A percentile compares a stretch with the other conserved stretches of the same genome.
phyloP scores from a whole-genome alignment of 306 rosid genomes.

The Cicer chorassanicum region DNA sequence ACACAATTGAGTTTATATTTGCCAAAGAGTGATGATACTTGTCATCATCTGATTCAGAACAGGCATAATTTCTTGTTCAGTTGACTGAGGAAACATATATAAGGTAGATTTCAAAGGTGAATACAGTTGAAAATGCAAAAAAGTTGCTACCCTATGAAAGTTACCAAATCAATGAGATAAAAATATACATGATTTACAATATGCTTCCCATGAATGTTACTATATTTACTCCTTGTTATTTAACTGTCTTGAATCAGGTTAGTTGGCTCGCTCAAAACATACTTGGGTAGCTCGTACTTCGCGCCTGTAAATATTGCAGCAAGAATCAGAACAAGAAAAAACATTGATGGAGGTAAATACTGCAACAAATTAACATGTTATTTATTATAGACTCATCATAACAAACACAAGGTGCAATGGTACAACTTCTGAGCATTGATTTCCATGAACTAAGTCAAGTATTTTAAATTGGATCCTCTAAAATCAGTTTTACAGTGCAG shows the following conservation, averaged over 20 bases:
- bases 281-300: constrained; percentile 93
- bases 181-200: constrained; percentile 86
- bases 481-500: no score
- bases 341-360: constrained; percentile 15
- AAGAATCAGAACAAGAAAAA: constrained; percentile 31
- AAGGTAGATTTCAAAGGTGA: constrained; percentile 44
- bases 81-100: constrained; percentile 50
- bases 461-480: neutral
- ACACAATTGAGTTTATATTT: constrained; percentile 30
- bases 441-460: neutral
- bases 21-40: constrained; percentile 35
- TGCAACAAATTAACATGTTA: constrained; percentile 22
- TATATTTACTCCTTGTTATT: constrained; percentile 52
- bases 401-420: neutral
- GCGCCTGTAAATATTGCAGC: constrained; percentile 68
- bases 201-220: constrained; percentile 54
- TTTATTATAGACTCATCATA: neutral
- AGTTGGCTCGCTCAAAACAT: constrained; percentile 97
- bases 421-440: neutral
- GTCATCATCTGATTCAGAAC: constrained; percentile 42
- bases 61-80: constrained; percentile 41
- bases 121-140: constrained; percentile 44
- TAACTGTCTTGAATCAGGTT: constrained; percentile 81
- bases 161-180: constrained; percentile 61
- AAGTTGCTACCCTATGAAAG: constrained; percentile 54